Base-by-base conservation (phyloP, 1,284 basidiomycete species). In the Exsudoporus floridanus region DNA sequence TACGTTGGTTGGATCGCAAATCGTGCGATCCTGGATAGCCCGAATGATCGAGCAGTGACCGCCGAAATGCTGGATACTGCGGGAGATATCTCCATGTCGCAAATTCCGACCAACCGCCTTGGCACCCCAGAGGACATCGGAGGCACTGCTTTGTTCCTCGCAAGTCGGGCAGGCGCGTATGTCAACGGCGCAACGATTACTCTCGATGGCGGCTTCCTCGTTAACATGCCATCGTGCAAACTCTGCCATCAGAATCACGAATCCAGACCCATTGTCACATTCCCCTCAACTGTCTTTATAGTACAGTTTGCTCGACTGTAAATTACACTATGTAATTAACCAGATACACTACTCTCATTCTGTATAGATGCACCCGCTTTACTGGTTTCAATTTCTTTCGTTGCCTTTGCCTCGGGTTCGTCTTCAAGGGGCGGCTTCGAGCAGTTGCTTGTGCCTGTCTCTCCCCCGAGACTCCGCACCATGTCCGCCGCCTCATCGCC, bases 401-500 rank as follows among this genome's bases (percentile, higher is more conserved):
- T 44, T 41, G 13, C 34, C 27, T 40, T 36, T 13, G 31, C 21
- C 33, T 49, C 27, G 16, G 28, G 28, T 27, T 42, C 35, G 44
- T 14, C 31, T 30, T 47, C n/a, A 28, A 19, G 16, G 28, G 18
- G 27, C 16, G 36, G 30, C 35, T 57, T 56, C 1, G 50, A 46
- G 38, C 42, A 39, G 5, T 31, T 38, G 30, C 37, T 51, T 48
- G 50, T 49, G 30, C 47, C 44, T 43, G 46, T 28, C n/a, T 52
- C 61, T 28, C 65, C 72, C 30, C 67, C 69, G 27, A 89, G 68
- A 8, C 81, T 84, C 65, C 80, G 83, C 18, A 85, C 81, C 53
- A 90, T 68, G 54, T 88, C 84, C 2, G 76, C 80, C 10, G 88
- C 87, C 28, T 88, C 87, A 37, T 88, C 83, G 8, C 80, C 87